Conservation (phyloP, 805 yeast species). For the Starmerella riodocensis region DNA sequence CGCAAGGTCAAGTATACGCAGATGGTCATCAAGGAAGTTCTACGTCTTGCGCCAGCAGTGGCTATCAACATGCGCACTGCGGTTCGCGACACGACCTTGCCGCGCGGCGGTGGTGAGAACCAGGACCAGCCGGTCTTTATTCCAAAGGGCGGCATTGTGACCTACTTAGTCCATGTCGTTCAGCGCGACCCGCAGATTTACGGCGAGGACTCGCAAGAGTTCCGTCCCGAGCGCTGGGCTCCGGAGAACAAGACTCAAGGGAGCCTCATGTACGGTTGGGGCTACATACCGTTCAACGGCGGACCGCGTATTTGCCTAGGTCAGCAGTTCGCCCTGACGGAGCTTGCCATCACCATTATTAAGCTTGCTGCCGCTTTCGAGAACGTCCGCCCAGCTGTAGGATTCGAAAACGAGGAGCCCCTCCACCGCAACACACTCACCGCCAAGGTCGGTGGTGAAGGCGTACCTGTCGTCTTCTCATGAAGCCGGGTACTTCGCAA, state of each 20-base stretch:
- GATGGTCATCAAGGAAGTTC: slow-evolving; percentile 33
- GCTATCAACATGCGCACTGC: slow-evolving; percentile 35
- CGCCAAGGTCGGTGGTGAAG: slow-evolving; percentile 8
- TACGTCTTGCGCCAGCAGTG: slow-evolving; percentile 37
- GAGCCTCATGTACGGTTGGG: slow-evolving; percentile 31
- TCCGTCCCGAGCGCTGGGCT: slow-evolving; percentile 38
- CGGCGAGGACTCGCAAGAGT: slow-evolving; percentile 32
- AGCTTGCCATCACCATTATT: slow-evolving; percentile 32
- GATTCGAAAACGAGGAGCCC: slow-evolving; percentile 3
- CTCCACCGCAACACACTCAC: slow-evolving; percentile 8
- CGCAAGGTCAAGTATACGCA: slow-evolving; percentile 34
- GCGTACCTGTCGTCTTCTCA: slow-evolving; percentile 12
- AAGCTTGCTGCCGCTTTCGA: slow-evolving; percentile 29
- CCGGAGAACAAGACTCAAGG: slow-evolving; percentile 11
- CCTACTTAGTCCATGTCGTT: slow-evolving; percentile 29
- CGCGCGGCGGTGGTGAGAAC: slow-evolving; percentile 35
- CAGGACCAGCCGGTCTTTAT: slow-evolving; percentile 28
- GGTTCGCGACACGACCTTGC: slow-evolving; percentile 33
- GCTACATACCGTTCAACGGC: slow-evolving; percentile 37
- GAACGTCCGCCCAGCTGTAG: slow-evolving; percentile 9
- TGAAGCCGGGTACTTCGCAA: too few species aligned
- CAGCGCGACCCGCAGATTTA: slow-evolving; percentile 31
- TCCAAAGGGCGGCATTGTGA: slow-evolving; percentile 30
- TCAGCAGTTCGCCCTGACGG: slow-evolving; percentile 40
- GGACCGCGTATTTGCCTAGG: slow-evolving; percentile 41